These are phyloP conservation scores for Candida dubliniensis DNA, from an alignment of 1,139 yeast genomes.

Conservation along the genomic window DNA sequence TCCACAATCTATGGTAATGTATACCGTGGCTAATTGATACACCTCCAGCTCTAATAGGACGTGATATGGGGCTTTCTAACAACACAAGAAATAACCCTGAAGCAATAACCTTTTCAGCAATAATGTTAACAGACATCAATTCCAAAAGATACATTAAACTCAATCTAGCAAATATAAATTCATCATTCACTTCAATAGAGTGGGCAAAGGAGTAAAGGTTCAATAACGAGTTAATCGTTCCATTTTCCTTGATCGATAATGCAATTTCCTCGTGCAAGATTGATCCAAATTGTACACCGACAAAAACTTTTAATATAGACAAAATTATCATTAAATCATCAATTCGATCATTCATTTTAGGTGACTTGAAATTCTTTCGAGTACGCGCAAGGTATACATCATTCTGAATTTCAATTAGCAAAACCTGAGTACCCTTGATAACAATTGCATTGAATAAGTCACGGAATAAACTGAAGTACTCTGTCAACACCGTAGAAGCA, in stretches of 20 bases:
- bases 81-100: constrained; percentile 70
- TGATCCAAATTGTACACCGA: constrained; percentile 44
- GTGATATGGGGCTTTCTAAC: constrained; percentile 73
- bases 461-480: constrained; percentile 51
- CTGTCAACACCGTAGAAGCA: constrained; percentile 43
- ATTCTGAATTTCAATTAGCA: constrained; percentile 58
- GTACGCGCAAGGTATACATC: constrained; percentile 46
- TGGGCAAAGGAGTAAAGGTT: constrained; percentile 71
- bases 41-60: constrained; percentile 64
- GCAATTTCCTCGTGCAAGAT: constrained; percentile 52
- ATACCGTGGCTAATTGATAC: constrained; percentile 51
- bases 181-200: constrained; percentile 58
- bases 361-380: constrained; percentile 30
- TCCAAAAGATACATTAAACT: constrained; percentile 71
- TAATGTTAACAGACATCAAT: constrained; percentile 56
- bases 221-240: constrained; percentile 62
- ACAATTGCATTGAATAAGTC: constrained; percentile 60
- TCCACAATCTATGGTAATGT: constrained; percentile 74
- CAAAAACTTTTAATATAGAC: constrained; percentile 60
- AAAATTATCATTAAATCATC: constrained; percentile 68
- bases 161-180: constrained; percentile 70
- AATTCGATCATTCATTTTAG: constrained; percentile 41
- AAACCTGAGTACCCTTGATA: constrained; percentile 55
- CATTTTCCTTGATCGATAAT: constrained; percentile 53
- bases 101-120: constrained; percentile 66